Conservation (phyloP, 805 yeast species). For the Saturnispora diversa region DNA sequence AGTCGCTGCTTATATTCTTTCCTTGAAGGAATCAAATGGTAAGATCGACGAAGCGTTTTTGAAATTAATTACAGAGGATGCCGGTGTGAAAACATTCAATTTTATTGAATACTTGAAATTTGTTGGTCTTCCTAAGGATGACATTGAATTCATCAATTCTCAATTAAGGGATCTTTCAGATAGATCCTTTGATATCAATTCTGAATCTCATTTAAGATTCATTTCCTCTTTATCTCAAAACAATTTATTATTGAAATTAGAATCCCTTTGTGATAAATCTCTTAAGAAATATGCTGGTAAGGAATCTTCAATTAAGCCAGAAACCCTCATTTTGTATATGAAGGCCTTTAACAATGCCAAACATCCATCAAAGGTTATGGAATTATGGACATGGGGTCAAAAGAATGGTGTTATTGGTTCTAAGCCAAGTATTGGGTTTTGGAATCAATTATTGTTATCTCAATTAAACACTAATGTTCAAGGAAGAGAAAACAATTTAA, state of each 20-base stretch:
- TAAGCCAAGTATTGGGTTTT: slow-evolving; percentile 30
- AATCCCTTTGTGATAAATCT: slow-evolving; percentile 7
- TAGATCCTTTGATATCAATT: slow-evolving; percentile 25
- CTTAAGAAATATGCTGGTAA: slow-evolving; percentile 8
- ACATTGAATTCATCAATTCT: slow-evolving; percentile 6
- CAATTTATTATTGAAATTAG: slow-evolving; percentile 8
- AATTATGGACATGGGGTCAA: slow-evolving; percentile 12
- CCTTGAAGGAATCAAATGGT: slow-evolving; percentile 15
- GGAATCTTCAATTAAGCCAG: slow-evolving; percentile 11
- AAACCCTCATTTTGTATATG: slow-evolving; percentile 13
- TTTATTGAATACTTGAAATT: neutral
- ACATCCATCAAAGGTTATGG: slow-evolving; percentile 12
- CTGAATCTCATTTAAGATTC: slow-evolving; percentile 21
- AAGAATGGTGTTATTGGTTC: slow-evolving; percentile 16
- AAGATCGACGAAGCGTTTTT: slow-evolving; percentile 20
- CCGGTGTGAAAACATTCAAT: neutral
- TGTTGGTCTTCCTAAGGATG: slow-evolving; percentile 9
- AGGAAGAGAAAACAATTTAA: slow-evolving; percentile 31
- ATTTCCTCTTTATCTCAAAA: slow-evolving; percentile 6
- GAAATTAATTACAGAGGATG: slow-evolving; percentile 14
- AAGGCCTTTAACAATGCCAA: slow-evolving; percentile 13
- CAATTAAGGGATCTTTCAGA: slow-evolving; percentile 9
- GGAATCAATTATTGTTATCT: slow-evolving; percentile 48
- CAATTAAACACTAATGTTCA: slow-evolving; percentile 23
- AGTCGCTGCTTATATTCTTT: slow-evolving; percentile 16